Percentiles rank a stretch among this genome's conserved stretches.
Conservation (phyloP, 257 asterid species). For the Phtheirospermum japonicum region DNA sequence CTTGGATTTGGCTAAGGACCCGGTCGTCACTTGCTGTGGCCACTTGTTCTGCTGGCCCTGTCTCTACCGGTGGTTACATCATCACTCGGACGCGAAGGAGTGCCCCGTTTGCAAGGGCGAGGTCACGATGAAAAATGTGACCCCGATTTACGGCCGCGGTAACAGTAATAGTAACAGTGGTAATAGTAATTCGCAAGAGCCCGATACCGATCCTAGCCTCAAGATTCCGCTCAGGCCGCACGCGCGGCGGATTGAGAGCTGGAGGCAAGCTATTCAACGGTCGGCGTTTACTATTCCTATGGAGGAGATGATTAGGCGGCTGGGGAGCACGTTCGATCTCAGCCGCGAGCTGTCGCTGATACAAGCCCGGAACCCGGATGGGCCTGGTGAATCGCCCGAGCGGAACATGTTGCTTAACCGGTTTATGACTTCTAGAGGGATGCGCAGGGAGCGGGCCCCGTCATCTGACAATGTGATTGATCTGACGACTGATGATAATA, state of each 20-base stretch:
- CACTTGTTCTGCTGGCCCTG: constrained; percentile 98
- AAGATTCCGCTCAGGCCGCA: constrained; percentile 69
- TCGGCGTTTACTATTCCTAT: constrained; percentile 64
- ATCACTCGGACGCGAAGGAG: constrained; percentile 85
- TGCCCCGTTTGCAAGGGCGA: constrained; percentile 98
- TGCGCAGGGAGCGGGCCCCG: constrained; percentile 63
- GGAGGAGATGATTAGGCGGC: constrained; percentile 90
- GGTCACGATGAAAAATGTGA: constrained; percentile 65
- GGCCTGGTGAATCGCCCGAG: constrained; percentile 63
- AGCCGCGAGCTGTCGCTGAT: constrained; percentile 47
- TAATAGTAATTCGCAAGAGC: constrained; percentile 26
- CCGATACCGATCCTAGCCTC: constrained; percentile 46
- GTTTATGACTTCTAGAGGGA: constrained; percentile 68
- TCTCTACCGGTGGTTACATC: constrained; percentile 84
- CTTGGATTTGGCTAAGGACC: constrained; percentile 85
- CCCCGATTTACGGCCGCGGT: constrained; percentile 88
- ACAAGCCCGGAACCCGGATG: constrained; percentile 39
- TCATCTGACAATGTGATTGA: constrained; percentile 59
- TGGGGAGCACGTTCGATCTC: constrained; percentile 55
- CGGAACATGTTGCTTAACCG: constrained; percentile 63
- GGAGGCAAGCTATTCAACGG: constrained; percentile 78
- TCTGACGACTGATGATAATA: constrained; percentile 41
- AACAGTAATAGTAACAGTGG: constrained; percentile 26
- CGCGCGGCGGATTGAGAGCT: constrained; percentile 72
- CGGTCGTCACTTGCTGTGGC: constrained; percentile 96